A percentile compares a stretch with the other conserved stretches of the same genome.
phyloP scores from a whole-genome alignment of 352 stramenopile species.

The Pythium volutum region DNA sequence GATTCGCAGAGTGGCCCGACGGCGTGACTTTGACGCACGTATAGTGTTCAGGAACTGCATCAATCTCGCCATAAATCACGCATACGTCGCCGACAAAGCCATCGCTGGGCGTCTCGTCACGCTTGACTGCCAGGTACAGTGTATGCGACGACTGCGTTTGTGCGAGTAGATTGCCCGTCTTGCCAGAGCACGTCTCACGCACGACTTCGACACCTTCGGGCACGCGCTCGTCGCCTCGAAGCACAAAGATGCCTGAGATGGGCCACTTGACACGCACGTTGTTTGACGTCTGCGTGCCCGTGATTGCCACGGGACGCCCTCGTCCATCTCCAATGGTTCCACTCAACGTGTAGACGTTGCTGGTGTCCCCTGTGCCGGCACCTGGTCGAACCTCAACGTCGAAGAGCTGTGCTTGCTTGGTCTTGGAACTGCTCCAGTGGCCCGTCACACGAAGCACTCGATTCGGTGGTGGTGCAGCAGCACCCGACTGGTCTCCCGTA shows the following conservation, averaged over 20 bases:
- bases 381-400: conserved; percentile 63
- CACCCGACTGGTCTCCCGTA: conserved; percentile 2
- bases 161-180: conserved; percentile 65
- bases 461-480: conserved; percentile 11
- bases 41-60: conserved; percentile 76
- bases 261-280: conserved; percentile 71
- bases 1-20: conserved; percentile 64
- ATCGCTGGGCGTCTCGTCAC: conserved; percentile 45
- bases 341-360: conserved; percentile 42
- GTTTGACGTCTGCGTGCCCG: conserved; percentile 56
- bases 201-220: conserved; percentile 68
- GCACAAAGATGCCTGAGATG: conserved; percentile 66
- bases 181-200: conserved; percentile 65
- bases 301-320: conserved; percentile 48
- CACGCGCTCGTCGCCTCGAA: conserved; percentile 72
- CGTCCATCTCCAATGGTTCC: conserved; percentile 72
- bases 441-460: conserved; percentile 56
- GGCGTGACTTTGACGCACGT: conserved; percentile 71
- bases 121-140: conserved; percentile 71
- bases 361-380: background rate
- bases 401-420: conserved; percentile 70
- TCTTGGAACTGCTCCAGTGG: conserved; percentile 72
- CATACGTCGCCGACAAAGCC: conserved; percentile 68
- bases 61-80: conserved; percentile 86
- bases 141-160: conserved; percentile 71